phyloP scores from a whole-genome alignment of 1,139 yeast species.

The Suhomyces wounanorum region DNA sequence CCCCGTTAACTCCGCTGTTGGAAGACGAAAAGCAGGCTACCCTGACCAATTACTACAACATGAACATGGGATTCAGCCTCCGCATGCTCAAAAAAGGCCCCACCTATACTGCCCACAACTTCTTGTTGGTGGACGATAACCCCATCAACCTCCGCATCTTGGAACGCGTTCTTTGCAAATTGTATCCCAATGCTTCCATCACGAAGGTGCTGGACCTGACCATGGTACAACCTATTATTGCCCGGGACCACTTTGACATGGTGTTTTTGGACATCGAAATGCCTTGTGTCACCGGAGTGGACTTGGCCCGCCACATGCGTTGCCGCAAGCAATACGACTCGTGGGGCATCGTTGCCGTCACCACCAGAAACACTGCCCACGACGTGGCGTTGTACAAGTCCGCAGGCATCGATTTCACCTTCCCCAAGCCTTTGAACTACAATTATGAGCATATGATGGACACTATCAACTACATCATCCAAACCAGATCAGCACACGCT shows the following conservation, averaged over 20 bases:
- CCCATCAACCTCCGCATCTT: constrained; percentile 43
- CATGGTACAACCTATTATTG: constrained; percentile 27
- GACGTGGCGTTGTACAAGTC: constrained; percentile 35
- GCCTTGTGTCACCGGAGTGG: constrained; percentile 49
- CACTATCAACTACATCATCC: constrained; percentile 21
- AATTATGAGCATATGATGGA: constrained; percentile 21
- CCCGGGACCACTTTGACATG: constrained; percentile 29
- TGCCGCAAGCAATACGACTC: constrained; percentile 12
- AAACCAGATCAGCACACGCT: constrained; percentile 8
- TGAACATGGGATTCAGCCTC: constrained; percentile 1
- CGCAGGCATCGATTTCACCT: constrained; percentile 45
- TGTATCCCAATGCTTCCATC: constrained; percentile 39
- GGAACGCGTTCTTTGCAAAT: constrained; percentile 31
- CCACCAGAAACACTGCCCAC: constrained; percentile 32
- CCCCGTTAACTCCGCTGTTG: constrained; percentile 14
- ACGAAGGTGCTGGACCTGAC: constrained; percentile 35
- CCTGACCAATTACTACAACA: constrained; percentile 3
- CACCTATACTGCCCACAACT: constrained; percentile 27
- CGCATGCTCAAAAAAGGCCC: constrained; percentile 16
- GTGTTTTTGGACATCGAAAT: constrained; percentile 50
- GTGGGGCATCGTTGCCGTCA: constrained; percentile 46
- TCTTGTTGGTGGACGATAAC: constrained; percentile 49
- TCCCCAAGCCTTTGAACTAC: constrained; percentile 43
- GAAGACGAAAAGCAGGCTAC: constrained; percentile 4
- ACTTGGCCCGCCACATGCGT: constrained; percentile 37